Evolutionary conservation across 306 rosid species (phyloP).

Genomic region (Benincasa hispida): DNA sequence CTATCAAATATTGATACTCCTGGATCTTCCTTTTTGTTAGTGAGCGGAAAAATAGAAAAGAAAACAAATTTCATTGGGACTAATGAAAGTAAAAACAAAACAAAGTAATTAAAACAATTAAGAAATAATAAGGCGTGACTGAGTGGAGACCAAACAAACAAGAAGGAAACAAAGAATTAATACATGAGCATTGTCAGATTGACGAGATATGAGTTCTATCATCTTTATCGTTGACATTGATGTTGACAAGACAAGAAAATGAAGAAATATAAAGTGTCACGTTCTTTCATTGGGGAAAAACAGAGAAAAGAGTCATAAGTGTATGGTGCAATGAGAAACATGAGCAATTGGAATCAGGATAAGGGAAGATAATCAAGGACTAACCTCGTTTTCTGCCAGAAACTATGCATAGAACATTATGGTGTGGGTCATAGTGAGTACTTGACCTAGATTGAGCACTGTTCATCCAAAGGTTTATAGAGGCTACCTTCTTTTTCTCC

Average conservation of each 20-base stretch:
- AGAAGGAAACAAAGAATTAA: neutral
- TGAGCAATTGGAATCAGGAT: neutral
- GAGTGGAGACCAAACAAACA: neutral
- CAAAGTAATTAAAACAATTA: neutral
- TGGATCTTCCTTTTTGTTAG: neutral
- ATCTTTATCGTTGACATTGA: neutral
- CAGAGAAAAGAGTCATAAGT: neutral
- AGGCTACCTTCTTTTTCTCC: slow-evolving; percentile 45
- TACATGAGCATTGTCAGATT: neutral
- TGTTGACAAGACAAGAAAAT: neutral
- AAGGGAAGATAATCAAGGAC: neutral
- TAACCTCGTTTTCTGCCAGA: slow-evolving; percentile 81
- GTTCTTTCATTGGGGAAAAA: neutral
- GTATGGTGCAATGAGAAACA: neutral
- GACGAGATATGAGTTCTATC: neutral
- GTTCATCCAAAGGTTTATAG: slow-evolving; percentile 95
- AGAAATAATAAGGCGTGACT: neutral
- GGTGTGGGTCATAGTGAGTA: slow-evolving; percentile 95
- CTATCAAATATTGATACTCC: too few relatives aligned
- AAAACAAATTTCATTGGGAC: neutral
- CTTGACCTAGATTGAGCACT: slow-evolving; percentile 74
- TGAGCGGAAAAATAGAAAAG: neutral
- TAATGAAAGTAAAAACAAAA: neutral
- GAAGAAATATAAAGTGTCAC: neutral
- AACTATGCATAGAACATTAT: slow-evolving; percentile 76